Conservation (phyloP, 148 eudicot species). For the Chenopodium album region DNA sequence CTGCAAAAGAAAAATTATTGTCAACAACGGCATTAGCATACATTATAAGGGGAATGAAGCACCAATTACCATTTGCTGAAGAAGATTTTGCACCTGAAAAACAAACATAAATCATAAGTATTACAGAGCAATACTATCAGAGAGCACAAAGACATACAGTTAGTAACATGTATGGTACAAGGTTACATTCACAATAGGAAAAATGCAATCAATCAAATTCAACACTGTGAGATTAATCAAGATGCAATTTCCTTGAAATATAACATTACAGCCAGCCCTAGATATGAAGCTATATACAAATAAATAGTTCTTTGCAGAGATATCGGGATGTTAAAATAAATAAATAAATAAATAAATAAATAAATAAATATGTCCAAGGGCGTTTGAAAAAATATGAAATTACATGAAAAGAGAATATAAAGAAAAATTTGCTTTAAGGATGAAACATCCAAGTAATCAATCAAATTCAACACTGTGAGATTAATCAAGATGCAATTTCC, state of each 20-base stretch:
- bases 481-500: not conserved
- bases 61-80: constrained; percentile 51
- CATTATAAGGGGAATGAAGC: not conserved
- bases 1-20: constrained; percentile 29
- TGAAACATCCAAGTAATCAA: not conserved
- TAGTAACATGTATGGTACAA: not conserved
- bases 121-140: not conserved
- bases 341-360: too few species aligned
- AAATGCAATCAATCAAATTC: not conserved
- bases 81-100: constrained; percentile 59
- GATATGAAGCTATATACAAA: not conserved
- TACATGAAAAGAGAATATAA: not conserved
- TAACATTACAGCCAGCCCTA: not conserved
- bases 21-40: constrained; percentile 13
- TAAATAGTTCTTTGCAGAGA: not conserved
- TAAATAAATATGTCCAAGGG: not conserved
- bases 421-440: not conserved
- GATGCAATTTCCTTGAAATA: not conserved
- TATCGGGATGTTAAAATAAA: not conserved
- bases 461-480: not conserved
- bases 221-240: not conserved
- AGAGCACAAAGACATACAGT: not conserved
- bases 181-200: not conserved
- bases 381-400: not conserved
- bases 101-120: constrained; percentile 4